phyloP scores from a whole-genome alignment of 345 rosid genomes.

The Eucalyptus pauciflora region DNA sequence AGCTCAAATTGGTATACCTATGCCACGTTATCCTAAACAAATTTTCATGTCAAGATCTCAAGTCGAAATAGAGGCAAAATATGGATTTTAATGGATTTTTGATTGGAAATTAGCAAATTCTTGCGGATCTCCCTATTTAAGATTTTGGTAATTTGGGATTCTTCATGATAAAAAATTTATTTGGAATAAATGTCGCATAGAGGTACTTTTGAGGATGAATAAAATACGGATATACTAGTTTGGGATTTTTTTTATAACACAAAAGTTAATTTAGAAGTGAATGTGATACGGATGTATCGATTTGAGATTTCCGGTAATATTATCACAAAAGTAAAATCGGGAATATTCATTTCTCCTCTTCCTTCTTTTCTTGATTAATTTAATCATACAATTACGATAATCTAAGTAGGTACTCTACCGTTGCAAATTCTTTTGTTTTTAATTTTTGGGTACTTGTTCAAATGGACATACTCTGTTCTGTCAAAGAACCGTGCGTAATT shows the following conservation, averaged over 20 bases:
- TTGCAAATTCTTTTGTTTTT: background rate
- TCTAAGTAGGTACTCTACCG: background rate
- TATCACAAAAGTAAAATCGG: background rate
- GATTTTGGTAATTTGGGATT: background rate
- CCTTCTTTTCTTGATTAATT: background rate
- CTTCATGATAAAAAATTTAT: background rate
- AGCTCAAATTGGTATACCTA: rapidly evolving
- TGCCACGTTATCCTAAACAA: background rate
- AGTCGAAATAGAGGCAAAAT: background rate
- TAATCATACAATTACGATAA: background rate
- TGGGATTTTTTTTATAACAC: background rate
- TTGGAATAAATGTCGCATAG: background rate
- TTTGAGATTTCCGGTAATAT: background rate
- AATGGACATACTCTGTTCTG: background rate
- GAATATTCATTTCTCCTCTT: background rate
- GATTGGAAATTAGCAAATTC: background rate
- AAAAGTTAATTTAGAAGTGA: too few species aligned
- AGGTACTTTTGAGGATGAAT: too few species aligned
- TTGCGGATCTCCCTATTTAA: rapidly evolving
- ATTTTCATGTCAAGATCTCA: background rate
- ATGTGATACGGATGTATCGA: background rate
- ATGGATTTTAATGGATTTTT: background rate
- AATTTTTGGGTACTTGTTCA: background rate
- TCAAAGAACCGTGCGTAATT: background rate
- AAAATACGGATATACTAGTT: rapidly evolving